phyloP scores from a whole-genome alignment of 2,329 filamentous ascomycete genomes.

The Xylaria sp. region DNA sequence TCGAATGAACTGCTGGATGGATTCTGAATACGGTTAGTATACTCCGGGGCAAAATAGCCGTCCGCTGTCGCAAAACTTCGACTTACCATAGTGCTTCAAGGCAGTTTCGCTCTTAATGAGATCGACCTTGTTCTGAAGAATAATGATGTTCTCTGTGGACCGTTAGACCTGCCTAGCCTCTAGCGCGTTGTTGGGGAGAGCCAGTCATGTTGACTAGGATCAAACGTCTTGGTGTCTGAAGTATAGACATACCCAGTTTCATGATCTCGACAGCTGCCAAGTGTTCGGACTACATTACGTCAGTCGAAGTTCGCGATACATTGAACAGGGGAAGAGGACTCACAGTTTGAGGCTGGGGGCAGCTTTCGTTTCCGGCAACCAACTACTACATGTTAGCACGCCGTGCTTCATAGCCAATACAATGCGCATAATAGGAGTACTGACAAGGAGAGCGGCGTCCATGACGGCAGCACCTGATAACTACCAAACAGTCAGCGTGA shows the following conservation, averaged over 20 bases:
- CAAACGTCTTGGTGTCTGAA: neutral
- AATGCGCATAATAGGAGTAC: neutral
- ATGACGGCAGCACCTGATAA: constrained; percentile 98
- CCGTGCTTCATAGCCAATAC: neutral
- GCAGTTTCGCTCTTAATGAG: constrained; percentile 95
- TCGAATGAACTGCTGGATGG: constrained; percentile 96
- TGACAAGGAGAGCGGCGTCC: constrained; percentile 93
- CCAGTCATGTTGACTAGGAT: neutral
- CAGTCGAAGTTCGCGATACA: neutral
- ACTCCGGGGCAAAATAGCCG: neutral
- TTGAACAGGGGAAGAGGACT: neutral
- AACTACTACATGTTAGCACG: constrained; percentile 13
- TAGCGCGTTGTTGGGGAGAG: neutral
- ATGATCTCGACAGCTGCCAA: constrained; percentile 99
- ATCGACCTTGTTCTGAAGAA: constrained; percentile 99
- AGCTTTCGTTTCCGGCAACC: constrained; percentile 93
- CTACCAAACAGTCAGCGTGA: constrained; percentile 11
- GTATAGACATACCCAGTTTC: constrained; percentile 59
- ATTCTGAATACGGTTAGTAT: constrained; percentile 46
- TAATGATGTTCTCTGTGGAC: constrained; percentile 84
- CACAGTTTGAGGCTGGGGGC: constrained; percentile 87
- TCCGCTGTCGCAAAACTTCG: neutral
- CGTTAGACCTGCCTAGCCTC: neutral
- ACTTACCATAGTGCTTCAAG: constrained; percentile 67
- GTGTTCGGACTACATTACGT: constrained; percentile 65